phyloP scores from a whole-genome alignment of 2,329 filamentous ascomycete species.

The Lecanosticta acicola region DNA sequence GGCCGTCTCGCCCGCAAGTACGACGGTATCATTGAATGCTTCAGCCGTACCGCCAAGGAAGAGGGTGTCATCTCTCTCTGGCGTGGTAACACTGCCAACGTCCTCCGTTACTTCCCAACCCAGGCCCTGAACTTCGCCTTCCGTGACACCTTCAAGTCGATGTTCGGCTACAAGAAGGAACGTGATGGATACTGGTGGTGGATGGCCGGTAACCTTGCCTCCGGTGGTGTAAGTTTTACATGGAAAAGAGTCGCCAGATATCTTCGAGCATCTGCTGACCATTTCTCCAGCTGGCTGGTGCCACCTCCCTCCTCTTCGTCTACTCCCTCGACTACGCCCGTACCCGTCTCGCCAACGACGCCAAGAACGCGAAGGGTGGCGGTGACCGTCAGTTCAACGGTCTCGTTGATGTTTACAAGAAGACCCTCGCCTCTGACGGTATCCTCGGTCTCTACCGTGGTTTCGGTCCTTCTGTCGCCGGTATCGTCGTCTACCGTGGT shows the following conservation, averaged over 20 bases:
- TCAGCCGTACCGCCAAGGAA: slow-evolving; percentile 79
- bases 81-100: slow-evolving; percentile 99
- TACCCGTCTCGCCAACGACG: slow-evolving; percentile 99
- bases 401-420: slow-evolving; percentile 98
- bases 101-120: slow-evolving; percentile 99
- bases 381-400: slow-evolving; percentile 99
- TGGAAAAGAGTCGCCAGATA: too few relatives aligned
- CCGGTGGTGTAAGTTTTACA: slow-evolving; percentile 89
- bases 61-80: slow-evolving; percentile 95
- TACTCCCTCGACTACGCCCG: slow-evolving; percentile 99
- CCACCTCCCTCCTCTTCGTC: slow-evolving; percentile 99
- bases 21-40: slow-evolving; percentile 89
- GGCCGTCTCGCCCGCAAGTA: slow-evolving; percentile 98
- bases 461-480: slow-evolving; percentile 98
- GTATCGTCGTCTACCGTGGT: slow-evolving; percentile 99
- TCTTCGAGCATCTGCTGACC: slow-evolving; percentile 16
- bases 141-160: slow-evolving; percentile 99
- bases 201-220: slow-evolving; percentile 99
- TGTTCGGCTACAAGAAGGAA: slow-evolving; percentile 99
- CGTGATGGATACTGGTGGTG: slow-evolving; percentile 96
- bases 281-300: slow-evolving; percentile 73
- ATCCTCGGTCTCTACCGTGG: slow-evolving; percentile 99
- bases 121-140: slow-evolving; percentile 99
- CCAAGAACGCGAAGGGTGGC: slow-evolving; percentile 94
- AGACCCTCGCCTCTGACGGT: slow-evolving; percentile 98